Evolutionary conservation across 1,139 yeast genomes (phyloP).

Genomic region (Kurtzmaniella quercitrusa): DNA sequence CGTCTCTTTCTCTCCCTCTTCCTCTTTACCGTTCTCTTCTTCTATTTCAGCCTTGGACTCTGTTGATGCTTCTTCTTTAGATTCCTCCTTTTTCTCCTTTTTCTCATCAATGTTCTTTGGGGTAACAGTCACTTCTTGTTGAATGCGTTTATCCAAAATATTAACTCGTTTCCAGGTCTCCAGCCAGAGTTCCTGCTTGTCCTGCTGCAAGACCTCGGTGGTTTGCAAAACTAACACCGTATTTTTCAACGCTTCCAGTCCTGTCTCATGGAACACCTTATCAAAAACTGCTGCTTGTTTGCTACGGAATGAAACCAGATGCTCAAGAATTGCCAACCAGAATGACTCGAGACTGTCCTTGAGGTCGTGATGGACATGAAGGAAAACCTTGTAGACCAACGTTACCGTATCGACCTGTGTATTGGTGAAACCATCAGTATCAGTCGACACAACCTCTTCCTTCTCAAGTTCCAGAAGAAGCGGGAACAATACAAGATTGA

Average conservation of each 20-base stretch:
- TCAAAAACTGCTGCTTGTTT: slow-evolving; percentile 21
- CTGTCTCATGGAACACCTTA: slow-evolving; percentile 50
- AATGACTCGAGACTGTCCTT: slow-evolving; percentile 20
- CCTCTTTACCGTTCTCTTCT: slow-evolving; percentile 5
- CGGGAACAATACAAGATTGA: slow-evolving; percentile 75
- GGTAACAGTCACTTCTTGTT: slow-evolving; percentile 19
- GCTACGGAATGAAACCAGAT: slow-evolving; percentile 23
- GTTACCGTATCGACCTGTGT: slow-evolving; percentile 68
- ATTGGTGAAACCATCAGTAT: slow-evolving; percentile 56
- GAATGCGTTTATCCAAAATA: slow-evolving; percentile 41
- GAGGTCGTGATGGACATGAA: slow-evolving; percentile 41
- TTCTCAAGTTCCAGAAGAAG: slow-evolving; percentile 63
- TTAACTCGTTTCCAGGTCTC: slow-evolving; percentile 43
- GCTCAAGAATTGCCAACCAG: slow-evolving; percentile 37
- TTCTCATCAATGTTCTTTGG: slow-evolving; percentile 3
- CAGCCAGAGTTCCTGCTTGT: slow-evolving; percentile 25
- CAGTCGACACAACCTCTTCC: slow-evolving; percentile 65
- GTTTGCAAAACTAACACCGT: slow-evolving; percentile 39
- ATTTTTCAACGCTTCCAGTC: slow-evolving; percentile 62
- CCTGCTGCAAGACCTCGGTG: slow-evolving; percentile 20
- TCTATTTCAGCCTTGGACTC: slow-evolving; percentile 4
- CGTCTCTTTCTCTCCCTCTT: slow-evolving; percentile 5
- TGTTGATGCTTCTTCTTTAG: slow-evolving; percentile 5
- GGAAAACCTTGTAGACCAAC: slow-evolving; percentile 66
- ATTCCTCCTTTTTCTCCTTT: slow-evolving; percentile 3